Evolutionary conservation across 345 rosid species (phyloP).

Genomic region (Salix dunnii): DNA sequence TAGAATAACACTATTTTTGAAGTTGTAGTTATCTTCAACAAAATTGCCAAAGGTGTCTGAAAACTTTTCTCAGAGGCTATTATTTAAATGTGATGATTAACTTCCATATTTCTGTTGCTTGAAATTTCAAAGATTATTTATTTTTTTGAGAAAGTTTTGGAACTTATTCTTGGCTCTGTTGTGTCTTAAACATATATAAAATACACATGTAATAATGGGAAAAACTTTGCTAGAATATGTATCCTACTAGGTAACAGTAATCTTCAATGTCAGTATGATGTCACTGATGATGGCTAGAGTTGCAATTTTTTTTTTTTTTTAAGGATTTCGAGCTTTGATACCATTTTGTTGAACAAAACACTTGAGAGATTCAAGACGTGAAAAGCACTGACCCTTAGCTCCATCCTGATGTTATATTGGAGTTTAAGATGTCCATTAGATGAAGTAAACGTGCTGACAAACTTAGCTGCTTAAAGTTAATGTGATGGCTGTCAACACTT

Average conservation of each 20-base stretch:
- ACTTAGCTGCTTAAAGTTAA: background rate
- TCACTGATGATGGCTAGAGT: background rate
- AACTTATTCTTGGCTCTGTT: background rate
- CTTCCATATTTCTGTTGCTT: background rate
- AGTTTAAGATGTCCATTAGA: too few relatives aligned
- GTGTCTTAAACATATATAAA: background rate
- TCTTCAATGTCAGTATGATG: background rate
- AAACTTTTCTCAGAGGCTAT: background rate
- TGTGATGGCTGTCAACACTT: background rate
- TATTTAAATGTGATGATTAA: background rate
- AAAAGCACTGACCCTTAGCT: background rate
- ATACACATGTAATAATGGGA: background rate
- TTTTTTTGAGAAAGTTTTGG: background rate
- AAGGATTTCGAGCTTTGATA: background rate
- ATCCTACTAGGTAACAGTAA: background rate
- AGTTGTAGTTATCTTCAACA: background rate
- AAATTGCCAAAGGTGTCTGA: background rate
- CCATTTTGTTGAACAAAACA: background rate
- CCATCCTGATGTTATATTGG: background rate
- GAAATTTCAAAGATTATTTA: background rate
- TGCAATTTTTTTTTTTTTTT: background rate
- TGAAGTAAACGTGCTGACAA: background rate
- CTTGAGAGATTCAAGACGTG: background rate
- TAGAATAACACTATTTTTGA: background rate
- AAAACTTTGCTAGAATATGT: background rate